Conservation (phyloP, 1,284 basidiomycete species). For the Inonotus hispidus region DNA sequence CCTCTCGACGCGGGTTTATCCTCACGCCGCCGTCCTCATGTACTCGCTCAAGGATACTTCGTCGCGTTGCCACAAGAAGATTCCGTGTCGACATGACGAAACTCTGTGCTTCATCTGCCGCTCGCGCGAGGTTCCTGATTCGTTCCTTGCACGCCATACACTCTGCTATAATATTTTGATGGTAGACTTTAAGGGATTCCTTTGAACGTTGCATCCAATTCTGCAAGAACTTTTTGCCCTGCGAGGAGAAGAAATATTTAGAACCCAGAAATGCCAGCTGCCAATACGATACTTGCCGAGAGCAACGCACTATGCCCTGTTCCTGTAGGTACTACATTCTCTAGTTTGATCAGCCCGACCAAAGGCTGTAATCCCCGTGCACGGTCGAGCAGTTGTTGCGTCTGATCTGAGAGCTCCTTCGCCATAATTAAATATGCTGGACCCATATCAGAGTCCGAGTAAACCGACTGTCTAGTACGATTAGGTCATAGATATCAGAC, state of each 20-base stretch:
- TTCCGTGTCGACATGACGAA: conserved; percentile 4
- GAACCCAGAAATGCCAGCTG: neutral
- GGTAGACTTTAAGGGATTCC: neutral
- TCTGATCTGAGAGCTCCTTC: conserved; percentile 7
- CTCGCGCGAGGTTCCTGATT: neutral
- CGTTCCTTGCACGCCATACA: conserved; percentile 2
- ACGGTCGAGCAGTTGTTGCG: conserved; percentile 5
- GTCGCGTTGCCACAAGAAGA: conserved; percentile 5
- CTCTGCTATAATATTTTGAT: conserved; percentile 6
- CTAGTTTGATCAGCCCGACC: neutral
- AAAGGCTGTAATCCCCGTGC: conserved; percentile 10
- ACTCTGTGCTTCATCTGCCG: conserved; percentile 9
- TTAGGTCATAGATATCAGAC: neutral
- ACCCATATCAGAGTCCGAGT: neutral
- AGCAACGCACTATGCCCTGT: conserved; percentile 14
- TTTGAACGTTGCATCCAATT: conserved; percentile 10
- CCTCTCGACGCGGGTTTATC: neutral
- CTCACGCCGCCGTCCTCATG: conserved; percentile 9
- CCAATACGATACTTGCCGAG: conserved; percentile 1
- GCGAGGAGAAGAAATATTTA: neutral
- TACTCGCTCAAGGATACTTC: conserved; percentile 10
- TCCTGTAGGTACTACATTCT: conserved; percentile 6
- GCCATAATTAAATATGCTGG: conserved; percentile 8
- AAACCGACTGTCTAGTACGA: no score
- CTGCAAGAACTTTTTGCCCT: conserved; percentile 16